Conservation (phyloP, 768 basidiomycete species). For the Russula ochroleuca region DNA sequence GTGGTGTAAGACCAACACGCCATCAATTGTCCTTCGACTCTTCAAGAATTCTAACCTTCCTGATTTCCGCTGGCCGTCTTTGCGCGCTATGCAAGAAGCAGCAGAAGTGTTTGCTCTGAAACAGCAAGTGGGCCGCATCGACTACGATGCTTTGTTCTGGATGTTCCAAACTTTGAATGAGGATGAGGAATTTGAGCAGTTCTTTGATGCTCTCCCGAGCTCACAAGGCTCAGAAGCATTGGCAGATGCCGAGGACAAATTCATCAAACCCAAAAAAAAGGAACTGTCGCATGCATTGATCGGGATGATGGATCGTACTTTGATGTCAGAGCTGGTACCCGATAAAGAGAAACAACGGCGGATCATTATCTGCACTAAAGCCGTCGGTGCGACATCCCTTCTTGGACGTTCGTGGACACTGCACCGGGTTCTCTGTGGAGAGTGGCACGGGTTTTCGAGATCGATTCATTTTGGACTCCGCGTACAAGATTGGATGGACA, state of each 20-base stretch:
- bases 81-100: neutral
- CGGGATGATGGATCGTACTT: constrained; percentile 11
- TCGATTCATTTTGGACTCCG: constrained; percentile 11
- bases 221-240: neutral
- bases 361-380: constrained; percentile 5
- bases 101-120: neutral
- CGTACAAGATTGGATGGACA: neutral
- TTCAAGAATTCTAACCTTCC: neutral
- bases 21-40: neutral
- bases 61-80: neutral
- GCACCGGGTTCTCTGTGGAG: neutral
- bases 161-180: constrained; percentile 3
- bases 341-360: neutral
- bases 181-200: constrained; percentile 7
- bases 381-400: neutral
- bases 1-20: neutral
- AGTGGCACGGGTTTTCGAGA: constrained; percentile 6
- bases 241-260: neutral
- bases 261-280: constrained; percentile 2
- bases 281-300: neutral
- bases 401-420: neutral
- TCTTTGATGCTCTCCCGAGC: constrained; percentile 10
- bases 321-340: constrained; percentile 1
- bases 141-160: neutral
- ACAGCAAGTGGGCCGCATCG: neutral